Base-by-base conservation (phyloP, 2,329 filamentous ascomycete genomes). In the Rhexocercosporidium sp. region DNA sequence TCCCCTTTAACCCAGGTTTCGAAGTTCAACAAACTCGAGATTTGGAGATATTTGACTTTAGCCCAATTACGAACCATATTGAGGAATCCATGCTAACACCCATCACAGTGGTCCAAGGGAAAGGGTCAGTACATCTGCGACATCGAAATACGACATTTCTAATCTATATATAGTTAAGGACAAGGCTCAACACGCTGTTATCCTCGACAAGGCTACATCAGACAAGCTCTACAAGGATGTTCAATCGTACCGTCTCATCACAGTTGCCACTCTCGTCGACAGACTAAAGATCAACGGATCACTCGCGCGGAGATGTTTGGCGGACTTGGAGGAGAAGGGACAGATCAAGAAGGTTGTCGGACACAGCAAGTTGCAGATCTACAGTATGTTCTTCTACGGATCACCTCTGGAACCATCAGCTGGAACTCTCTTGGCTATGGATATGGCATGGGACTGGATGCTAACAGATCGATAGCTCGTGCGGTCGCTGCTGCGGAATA, bases 171-270 rank as follows among this genome's bases (percentile, higher is more conserved):
- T 83, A 94, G 96, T 99, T 88, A 99, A 99, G 96, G 96, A 99
- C 90, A 99, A 99, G 94, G 95, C 96, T 85, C 92, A 98, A 84
- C 96, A 99, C 90, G 93, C 92, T 84, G 96, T 99, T 85, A 88
- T 98, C 81, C 93, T 99, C 86, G 96, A 99, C 89, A 99, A 99
- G 91, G 82, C 87, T 85, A 97, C 92, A 81, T 92, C 92, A 77
- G 96, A 99, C 86, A 97, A 96, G 89, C 94, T 99, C 84, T 92
- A 97, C 89, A 99, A 99, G 89, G 96, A 99, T 90, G 96, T 99
- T 79, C 96, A 98, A 86, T 97, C 96, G 74, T 99, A 98, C 92
- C 94, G 96, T 81, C 94, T 99, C 83, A 94, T 99, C 86, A 98
- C 96, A 81, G 92, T 98, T 80, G 94, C 96, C 80, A 95, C 93